Conservation (phyloP, 352 stramenopile genomes). For the Phytopythium delawarense region DNA sequence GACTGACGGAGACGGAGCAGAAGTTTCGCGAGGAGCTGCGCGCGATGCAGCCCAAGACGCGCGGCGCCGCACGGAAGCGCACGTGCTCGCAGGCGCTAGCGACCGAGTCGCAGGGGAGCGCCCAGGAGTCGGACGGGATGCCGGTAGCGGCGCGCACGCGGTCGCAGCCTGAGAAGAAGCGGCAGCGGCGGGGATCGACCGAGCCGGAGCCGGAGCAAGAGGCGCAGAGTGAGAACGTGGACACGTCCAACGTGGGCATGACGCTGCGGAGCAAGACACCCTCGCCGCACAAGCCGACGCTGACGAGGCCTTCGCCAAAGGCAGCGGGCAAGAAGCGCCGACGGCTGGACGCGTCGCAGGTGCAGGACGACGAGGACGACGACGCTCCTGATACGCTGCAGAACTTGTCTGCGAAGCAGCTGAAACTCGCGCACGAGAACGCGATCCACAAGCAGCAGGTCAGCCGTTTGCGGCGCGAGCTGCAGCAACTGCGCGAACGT, state of each 20-base stretch:
- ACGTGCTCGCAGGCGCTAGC: conserved; percentile 16
- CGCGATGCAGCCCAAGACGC: conserved; percentile 19
- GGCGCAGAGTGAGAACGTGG: not conserved
- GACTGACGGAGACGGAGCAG: conserved; percentile 17
- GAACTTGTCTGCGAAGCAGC: not conserved
- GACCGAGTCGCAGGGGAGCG: conserved; percentile 17
- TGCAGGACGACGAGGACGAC: conserved; percentile 10
- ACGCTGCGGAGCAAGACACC: not conserved
- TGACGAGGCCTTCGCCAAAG: not conserved
- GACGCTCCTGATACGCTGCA: not conserved
- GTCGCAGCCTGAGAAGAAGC: conserved; percentile 3
- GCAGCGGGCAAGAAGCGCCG: conserved; percentile 16
- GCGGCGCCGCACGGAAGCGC: conserved; percentile 7
- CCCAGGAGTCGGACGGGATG: conserved; percentile 1
- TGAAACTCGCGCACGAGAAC: not conserved
- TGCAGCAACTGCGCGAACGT: not conserved
- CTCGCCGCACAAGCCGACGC: not conserved
- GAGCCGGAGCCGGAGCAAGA: not conserved
- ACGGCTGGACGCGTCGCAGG: not conserved
- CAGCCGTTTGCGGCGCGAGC: not conserved
- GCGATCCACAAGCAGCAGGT: not conserved
- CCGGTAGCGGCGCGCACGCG: conserved; percentile 5
- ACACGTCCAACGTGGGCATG: conserved; percentile 4
- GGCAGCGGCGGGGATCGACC: not conserved
- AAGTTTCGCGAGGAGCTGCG: conserved; percentile 15